A percentile compares a stretch with the other conserved stretches of the same genome.
These are phyloP conservation scores for Cymbopogon citratus DNA, from an alignment of 176 grass and related monocot genomes.

Conservation along the genomic window DNA sequence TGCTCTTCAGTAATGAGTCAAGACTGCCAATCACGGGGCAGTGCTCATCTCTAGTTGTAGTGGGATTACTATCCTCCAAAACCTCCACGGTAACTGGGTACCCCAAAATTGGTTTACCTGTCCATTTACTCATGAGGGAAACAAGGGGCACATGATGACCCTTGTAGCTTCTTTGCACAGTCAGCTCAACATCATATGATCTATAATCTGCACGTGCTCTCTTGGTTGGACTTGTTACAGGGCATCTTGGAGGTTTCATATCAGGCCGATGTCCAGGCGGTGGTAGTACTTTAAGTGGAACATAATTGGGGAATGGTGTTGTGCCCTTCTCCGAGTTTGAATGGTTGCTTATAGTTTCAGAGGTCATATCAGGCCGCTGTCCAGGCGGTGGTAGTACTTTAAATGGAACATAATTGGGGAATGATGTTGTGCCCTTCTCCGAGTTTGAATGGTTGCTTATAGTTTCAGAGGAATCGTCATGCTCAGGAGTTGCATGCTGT, in stretches of 20 bases:
- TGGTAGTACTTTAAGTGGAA: constrained; percentile 37
- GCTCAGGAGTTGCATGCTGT: constrained; percentile 13
- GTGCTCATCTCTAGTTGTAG: constrained; percentile 30
- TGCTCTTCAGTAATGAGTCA: constrained; percentile 43
- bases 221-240: constrained; percentile 55
- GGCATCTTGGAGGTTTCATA: constrained; percentile 25
- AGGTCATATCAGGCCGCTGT: too few species aligned
- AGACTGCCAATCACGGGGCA: constrained; percentile 38
- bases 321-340: constrained; percentile 40
- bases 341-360: constrained; percentile 43
- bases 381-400: too few species aligned
- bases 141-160: constrained; percentile 67
- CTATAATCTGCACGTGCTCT: constrained; percentile 30
- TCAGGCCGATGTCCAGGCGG: constrained; percentile 32
- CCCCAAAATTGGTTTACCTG: constrained; percentile 80
- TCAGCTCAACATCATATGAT: constrained; percentile 76
- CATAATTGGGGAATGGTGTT: constrained; percentile 24
- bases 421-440: constrained; percentile 30
- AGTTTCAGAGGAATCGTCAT: constrained; percentile 42
- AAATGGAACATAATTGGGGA: constrained; percentile 26
- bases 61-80: constrained; percentile 51
- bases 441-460: constrained; percentile 45
- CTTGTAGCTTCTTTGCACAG: constrained; percentile 70
- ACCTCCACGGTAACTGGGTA: constrained; percentile 61
- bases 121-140: constrained; percentile 93